These are phyloP conservation scores for Leccinum uliginosum DNA, from an alignment of 768 basidiomycete genomes.

Conservation along the genomic window DNA sequence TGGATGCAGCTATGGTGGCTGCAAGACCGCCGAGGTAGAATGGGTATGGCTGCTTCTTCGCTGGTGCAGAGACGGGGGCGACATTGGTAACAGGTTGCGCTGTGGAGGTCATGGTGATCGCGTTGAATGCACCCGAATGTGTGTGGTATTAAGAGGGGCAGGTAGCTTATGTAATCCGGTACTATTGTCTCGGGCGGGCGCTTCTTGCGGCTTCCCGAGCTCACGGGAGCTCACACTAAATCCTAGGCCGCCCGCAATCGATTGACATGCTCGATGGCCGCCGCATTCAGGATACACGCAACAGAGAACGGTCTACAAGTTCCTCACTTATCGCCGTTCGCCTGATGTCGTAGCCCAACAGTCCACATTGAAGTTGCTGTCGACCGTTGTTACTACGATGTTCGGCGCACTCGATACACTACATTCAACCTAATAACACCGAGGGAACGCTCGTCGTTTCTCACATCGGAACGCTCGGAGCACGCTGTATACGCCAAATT, in stretches of 20 bases:
- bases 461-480: neutral
- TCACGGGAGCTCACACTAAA: neutral
- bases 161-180: slow-evolving; percentile 11
- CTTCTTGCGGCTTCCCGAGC: neutral
- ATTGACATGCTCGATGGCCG: neutral
- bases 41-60: slow-evolving; percentile 71
- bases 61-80: neutral
- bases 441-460: neutral
- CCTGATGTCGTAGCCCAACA: slow-evolving; percentile 14
- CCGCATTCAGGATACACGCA: slow-evolving; percentile 2
- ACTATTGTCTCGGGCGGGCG: neutral
- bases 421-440: neutral
- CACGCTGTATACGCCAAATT: neutral
- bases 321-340: neutral
- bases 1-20: slow-evolving; percentile 83
- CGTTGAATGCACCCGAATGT: neutral
- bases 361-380: slow-evolving; percentile 14
- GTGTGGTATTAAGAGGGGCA: slow-evolving; percentile 10
- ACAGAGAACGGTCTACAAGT: neutral
- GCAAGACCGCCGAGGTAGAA: slow-evolving; percentile 87
- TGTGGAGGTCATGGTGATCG: slow-evolving; percentile 15
- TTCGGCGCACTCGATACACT: neutral
- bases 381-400: slow-evolving; percentile 11
- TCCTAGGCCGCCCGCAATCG: neutral
- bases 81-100: slow-evolving; percentile 11